Conservation (phyloP, 2,329 filamentous ascomycete species). For the Calonectria ilicicola region DNA sequence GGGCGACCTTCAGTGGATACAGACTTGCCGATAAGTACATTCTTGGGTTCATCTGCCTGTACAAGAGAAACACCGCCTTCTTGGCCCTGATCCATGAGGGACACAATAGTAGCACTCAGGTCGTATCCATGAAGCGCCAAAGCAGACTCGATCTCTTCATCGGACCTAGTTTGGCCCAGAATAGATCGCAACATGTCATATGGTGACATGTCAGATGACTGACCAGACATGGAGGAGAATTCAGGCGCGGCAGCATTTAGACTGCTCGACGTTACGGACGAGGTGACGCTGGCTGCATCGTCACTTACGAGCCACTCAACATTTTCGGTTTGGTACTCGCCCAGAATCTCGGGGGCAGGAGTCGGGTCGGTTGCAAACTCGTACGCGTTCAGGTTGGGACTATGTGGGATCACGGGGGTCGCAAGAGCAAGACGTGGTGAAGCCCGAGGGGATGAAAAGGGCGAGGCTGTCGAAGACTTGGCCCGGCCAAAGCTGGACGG, state of each 20-base stretch:
- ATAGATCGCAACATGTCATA: slow-evolving; percentile 98
- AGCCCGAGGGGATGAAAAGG: slow-evolving; percentile 92
- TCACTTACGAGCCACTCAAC: slow-evolving; percentile 98
- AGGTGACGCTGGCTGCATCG: slow-evolving; percentile 83
- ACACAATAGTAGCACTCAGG: slow-evolving; percentile 88
- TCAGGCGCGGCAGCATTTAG: slow-evolving; percentile 86
- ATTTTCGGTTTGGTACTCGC: slow-evolving; percentile 92
- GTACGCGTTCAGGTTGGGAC: slow-evolving; percentile 93
- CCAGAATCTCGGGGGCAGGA: slow-evolving; percentile 86
- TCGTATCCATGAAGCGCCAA: slow-evolving; percentile 93
- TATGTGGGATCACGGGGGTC: slow-evolving; percentile 91
- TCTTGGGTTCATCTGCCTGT: slow-evolving; percentile 67
- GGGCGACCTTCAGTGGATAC: slow-evolving; percentile 82
- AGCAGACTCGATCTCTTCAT: slow-evolving; percentile 95
- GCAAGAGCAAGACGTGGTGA: slow-evolving; percentile 92
- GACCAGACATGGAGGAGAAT: slow-evolving; percentile 69
- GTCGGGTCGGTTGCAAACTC: slow-evolving; percentile 88
- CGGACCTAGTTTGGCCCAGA: slow-evolving; percentile 86
- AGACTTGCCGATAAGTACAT: slow-evolving; percentile 88
- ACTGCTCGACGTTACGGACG: slow-evolving; percentile 76
- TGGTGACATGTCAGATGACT: slow-evolving; percentile 92
- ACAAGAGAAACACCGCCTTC: slow-evolving; percentile 47
- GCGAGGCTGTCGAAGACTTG: slow-evolving; percentile 84
- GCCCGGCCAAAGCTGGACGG: slow-evolving; percentile 80
- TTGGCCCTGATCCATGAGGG: slow-evolving; percentile 82